These are phyloP conservation scores for Leucocoprinus leucothites DNA, from an alignment of 768 basidiomycete genomes.

Conservation along the genomic window DNA sequence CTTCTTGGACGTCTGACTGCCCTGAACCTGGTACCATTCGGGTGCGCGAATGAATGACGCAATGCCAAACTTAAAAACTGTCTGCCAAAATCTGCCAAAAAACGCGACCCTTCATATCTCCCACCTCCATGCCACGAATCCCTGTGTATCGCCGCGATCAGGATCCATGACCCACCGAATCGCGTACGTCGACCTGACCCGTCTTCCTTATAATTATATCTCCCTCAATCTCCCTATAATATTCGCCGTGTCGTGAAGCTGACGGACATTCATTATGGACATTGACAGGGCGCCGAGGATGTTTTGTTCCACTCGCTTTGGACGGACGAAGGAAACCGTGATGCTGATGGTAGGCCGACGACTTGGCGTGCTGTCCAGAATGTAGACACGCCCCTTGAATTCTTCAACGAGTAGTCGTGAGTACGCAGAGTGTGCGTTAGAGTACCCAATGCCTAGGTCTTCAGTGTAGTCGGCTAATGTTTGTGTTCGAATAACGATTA, in stretches of 20 bases:
- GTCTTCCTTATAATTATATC: not conserved
- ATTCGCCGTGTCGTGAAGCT: not conserved
- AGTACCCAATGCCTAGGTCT: no score
- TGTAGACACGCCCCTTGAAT: conserved; percentile 53
- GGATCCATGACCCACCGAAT: conserved; percentile 76
- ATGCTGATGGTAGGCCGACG: conserved; percentile 45
- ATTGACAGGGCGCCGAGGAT: conserved; percentile 55
- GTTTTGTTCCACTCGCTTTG: conserved; percentile 71
- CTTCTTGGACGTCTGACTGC: no score
- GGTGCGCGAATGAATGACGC: conserved; percentile 9
- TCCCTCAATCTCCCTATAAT: conserved; percentile 7
- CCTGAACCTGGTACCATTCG: not conserved
- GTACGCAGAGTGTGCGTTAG: conserved; percentile 1
- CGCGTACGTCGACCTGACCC: conserved; percentile 37
- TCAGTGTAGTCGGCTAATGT: no score
- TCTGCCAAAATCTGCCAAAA: not conserved
- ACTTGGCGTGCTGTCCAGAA: conserved; percentile 68
- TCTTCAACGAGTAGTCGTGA: conserved; percentile 60
- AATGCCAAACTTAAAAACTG: not conserved
- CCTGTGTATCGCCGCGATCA: conserved; percentile 23
- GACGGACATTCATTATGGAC: conserved; percentile 4
- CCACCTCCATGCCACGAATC: not conserved
- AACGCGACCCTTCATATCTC: conserved; percentile 1
- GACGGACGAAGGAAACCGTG: conserved; percentile 53
- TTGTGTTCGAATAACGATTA: no score